These are phyloP conservation scores for Aspergillus carlsbadensis DNA, from an alignment of 495 filamentous ascomycete species.

Conservation along the genomic window DNA sequence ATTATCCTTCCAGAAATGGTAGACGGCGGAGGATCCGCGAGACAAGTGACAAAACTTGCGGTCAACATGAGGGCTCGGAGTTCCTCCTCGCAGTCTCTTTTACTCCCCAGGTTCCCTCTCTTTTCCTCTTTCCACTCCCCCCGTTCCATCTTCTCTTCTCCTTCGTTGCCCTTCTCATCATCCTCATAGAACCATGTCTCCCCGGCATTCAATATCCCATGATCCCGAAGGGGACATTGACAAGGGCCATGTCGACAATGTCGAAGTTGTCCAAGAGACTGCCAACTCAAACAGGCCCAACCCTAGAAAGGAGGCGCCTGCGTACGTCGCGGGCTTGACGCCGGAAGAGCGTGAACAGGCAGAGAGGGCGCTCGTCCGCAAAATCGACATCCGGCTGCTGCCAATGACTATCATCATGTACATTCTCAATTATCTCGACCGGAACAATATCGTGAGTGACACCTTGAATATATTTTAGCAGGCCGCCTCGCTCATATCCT, in stretches of 20 bases:
- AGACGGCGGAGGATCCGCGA: not conserved
- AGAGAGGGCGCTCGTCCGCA: conserved; percentile 55
- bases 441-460: conserved; percentile 54
- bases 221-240: conserved; percentile 40
- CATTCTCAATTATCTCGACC: conserved; percentile 79
- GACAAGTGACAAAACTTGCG: not conserved
- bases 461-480: not conserved
- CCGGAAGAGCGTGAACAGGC: conserved; percentile 47
- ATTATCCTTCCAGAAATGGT: no score
- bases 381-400: conserved; percentile 61
- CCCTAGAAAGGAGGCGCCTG: conserved; percentile 42
- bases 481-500: no score
- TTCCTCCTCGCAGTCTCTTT: not conserved
- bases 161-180: not conserved
- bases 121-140: not conserved
- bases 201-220: conserved; percentile 13
- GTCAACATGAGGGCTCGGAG: not conserved
- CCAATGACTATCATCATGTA: conserved; percentile 71
- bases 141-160: conserved; percentile 4
- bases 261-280: conserved; percentile 33
- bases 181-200: conserved; percentile 25
- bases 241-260: conserved; percentile 62
- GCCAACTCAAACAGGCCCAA: conserved; percentile 33
- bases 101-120: not conserved
- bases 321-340: conserved; percentile 49